Base-by-base conservation (phyloP, 1,139 yeast genomes). In the Scheffersomyces segobiensis region DNA sequence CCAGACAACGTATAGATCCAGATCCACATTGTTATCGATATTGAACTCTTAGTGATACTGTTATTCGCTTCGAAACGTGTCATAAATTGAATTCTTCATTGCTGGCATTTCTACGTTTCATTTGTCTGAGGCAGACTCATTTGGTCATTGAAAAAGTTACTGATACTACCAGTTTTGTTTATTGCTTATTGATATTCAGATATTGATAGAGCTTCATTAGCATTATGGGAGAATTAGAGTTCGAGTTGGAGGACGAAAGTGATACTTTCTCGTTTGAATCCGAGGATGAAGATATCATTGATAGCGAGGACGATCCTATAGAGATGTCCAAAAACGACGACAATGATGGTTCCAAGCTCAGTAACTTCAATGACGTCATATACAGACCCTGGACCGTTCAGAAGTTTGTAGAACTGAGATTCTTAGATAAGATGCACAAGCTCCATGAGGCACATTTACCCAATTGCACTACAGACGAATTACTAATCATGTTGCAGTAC, bases 401-500 rank as follows among this genome's bases (percentile, higher is more conserved):
- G 12, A 66, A 67, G 26, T 76, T 70, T 55, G 68, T 76, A 14
- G 66, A 69, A 53, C 53, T 57, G 7, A 62, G 59, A 21, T 70
- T 72, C 52, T 52, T 65, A 10, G 62, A 60, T 39, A 57, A 54
- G 67, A 69, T 50, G 54, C 57, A 46, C 26, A 63, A 59, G 54
- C 62, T 76, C 24, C 61, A 64, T 50, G 62, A 64, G n/a, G 68
- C 67, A 53, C 71, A 70, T 49, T 64, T 67, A 60, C 83, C 68
- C 56, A 78, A 57, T 10, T 72, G 82, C 53, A 62, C 71, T 8
- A 72, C 74, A 8, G 81, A 79, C 56, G 83, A 85, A 14, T 69
- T 86, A 24, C 72, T 86, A 47, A 67, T 76, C 2, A 73, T 93
- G 69, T 76, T 91, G 51, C 86, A 88, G 55, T 71, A 77, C 57